Evolutionary conservation across 345 rosid species (phyloP), one percentile per base, ranked within the genome.

Genomic region (Populus davidiana): DNA sequence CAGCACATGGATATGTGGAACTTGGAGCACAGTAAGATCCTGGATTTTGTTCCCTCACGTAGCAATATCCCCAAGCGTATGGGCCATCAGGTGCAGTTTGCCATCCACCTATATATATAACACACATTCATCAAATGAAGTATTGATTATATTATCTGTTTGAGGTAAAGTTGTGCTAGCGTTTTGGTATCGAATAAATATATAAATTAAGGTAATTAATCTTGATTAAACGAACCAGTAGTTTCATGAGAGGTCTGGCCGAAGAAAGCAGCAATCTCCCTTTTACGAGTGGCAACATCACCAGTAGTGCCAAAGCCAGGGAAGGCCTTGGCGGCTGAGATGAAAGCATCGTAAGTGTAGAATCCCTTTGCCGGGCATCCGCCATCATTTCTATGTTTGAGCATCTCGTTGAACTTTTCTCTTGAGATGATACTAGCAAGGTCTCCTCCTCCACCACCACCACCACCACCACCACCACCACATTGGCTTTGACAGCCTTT

Each of bases 31-130:
- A 91, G 71, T 91, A 87, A 39, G 82, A 7, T 43, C 82, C 77
- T 14, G 90, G 87, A 67, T 82, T 88, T 67, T 83, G 83, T 76
- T 91, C 93, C 72, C 69, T 85, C 27, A 84, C 68, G 69, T 47
- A 86, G 84, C 93, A 92, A n/a, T 89, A 81, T 18, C 92, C 93
- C 93, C 93, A 89, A 1, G 96, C 84, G 69, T 87, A 91, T 20
- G 89, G 70, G 25, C 75, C 70, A 21, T 78, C 75, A 1, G 78
- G 72, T 67, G 78, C 78, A 50, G 36, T 36, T 31, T 18, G 27
- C 78, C 72, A 67, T 21, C 72, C 78, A 16, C 78, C 78, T 75
- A 17, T 35, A 36, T 21, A 20, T 5, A 50, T 0, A 29, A 23
- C 13, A 33, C 5, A 20, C 2, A 29, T 33, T 25, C 64, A 31